phyloP scores from a whole-genome alignment of 1,284 basidiomycete species.

The Leucoagaricus sp. region DNA sequence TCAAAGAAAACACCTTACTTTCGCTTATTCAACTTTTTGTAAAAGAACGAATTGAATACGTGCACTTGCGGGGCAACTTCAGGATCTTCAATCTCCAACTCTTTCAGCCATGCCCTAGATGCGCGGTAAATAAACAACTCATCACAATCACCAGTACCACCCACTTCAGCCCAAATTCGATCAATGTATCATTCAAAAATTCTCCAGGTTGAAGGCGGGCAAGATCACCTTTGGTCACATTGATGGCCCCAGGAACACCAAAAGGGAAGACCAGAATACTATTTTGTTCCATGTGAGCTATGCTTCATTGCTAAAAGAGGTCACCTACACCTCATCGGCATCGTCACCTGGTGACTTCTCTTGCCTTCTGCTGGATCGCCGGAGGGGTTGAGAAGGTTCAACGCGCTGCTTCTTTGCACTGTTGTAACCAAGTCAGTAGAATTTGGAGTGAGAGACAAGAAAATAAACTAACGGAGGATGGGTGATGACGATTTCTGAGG shows the following conservation, averaged over 20 bases:
- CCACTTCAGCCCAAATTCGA: conserved; percentile 93
- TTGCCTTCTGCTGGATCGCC: conserved; percentile 19
- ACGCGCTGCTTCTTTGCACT: conserved; percentile 9
- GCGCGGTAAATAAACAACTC: no score
- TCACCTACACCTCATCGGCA: conserved; percentile 67
- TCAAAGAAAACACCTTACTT: conserved; percentile 50
- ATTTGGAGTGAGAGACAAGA: neutral
- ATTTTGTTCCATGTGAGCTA: neutral
- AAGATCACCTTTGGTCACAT: conserved; percentile 78
- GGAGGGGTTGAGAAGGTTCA: conserved; percentile 9
- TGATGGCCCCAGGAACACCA: conserved; percentile 69
- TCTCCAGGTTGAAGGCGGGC: conserved; percentile 74
- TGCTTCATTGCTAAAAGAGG: neutral
- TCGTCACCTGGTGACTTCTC: conserved; percentile 38
- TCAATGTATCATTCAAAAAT: conserved; percentile 93
- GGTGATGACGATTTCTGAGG: neutral
- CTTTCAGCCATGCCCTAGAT: conserved; percentile 65
- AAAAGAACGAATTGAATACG: conserved; percentile 98
- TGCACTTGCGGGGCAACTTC: conserved; percentile 76
- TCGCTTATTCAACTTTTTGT: conserved; percentile 85
- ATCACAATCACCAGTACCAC: conserved; percentile 34
- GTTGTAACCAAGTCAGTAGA: neutral
- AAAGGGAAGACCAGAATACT: conserved; percentile 81
- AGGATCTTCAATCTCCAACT: conserved; percentile 55
- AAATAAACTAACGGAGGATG: conserved; percentile 9